A percentile compares a stretch with the other conserved stretches of the same genome.
Evolutionary conservation across 75 land plant genomes (phyloP).

Genomic region (Adiantum capillusveneris): DNA sequence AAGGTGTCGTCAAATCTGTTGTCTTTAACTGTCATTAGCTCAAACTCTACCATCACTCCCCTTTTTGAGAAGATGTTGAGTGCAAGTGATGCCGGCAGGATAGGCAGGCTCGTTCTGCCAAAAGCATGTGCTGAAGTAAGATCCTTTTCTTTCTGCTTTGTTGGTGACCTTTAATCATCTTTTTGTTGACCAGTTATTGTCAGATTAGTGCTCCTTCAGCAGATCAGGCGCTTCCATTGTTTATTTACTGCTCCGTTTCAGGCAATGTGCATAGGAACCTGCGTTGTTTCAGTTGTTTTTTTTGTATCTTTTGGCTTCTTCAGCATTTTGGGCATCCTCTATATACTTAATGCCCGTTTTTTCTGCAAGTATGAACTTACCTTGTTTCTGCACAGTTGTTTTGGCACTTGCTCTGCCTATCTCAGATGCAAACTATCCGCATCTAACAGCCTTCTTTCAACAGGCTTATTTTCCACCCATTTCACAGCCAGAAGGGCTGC

Average conservation of each 20-base stretch:
- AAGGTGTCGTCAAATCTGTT: background rate
- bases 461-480: constrained; percentile 36
- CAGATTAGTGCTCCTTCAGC: no score
- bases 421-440: background rate
- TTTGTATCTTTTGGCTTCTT: no score
- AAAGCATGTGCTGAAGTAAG: constrained; percentile 98
- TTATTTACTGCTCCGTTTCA: no score
- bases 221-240: no score
- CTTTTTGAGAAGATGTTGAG: constrained; percentile 88
- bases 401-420: no score
- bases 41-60: constrained; percentile 71
- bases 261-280: no score
- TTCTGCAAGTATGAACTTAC: no score
- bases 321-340: no score
- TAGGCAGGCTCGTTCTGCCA: constrained; percentile 90
- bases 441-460: background rate
- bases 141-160: background rate
- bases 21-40: constrained; percentile 24
- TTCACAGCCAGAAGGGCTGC: constrained; percentile 28
- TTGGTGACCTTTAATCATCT: background rate
- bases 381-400: no score
- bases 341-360: no score
- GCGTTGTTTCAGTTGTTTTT: no score
- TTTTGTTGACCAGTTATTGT: no score
- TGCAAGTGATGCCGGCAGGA: constrained; percentile 97